Base-by-base conservation (phyloP, 2,329 filamentous ascomycete genomes). In the Fusarium setosum region DNA sequence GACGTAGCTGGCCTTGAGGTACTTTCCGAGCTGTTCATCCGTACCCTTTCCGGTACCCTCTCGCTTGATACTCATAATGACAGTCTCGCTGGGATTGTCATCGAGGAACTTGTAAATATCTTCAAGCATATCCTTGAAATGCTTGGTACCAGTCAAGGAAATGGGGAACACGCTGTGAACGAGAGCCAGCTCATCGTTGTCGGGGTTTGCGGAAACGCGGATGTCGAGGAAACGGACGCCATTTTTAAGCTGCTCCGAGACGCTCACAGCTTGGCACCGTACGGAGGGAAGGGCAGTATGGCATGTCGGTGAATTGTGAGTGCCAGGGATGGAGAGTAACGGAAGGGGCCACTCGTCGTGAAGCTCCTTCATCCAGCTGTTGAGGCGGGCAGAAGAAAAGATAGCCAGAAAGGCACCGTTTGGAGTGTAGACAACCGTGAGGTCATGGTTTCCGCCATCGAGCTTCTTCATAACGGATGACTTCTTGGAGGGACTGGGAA, bases 201-300 rank as follows among this genome's bases (percentile, higher is more conserved):
- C 82, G 32, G 76, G 66, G 67, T 73, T 80, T 55, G 80, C 82
- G 32, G 80, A 83, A 55, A 97, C 91, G 50, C 96, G 90, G 63
- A 99, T 88, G 76, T 99, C 96, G 68, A 99, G 89, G 83, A 97
- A 98, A 50, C 96, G 93, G 42, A 98, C 91, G 24, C 96, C 96
- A 75, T 97, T 95, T 56, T 89, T 84, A 24, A 99, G 88, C 79
- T 99, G 96, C 52, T 90, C 88, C 47, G 84, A 83, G 6, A 96
- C 85, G 61, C 87, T 83, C 17, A 94, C 93, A 31, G 92, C 90
- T 80, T 99, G 96, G 78, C 96, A 98, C 35, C 96, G 91, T 34
- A 98, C 96, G 2, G 93, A 97, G 2, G 96, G 96, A 6, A 97
- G 86, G 12, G 96, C 94, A 47, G 88, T 86, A 82, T 96, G 86